Conservation (phyloP, 2,329 filamentous ascomycete genomes). For the Trichoderma aggressivum region DNA sequence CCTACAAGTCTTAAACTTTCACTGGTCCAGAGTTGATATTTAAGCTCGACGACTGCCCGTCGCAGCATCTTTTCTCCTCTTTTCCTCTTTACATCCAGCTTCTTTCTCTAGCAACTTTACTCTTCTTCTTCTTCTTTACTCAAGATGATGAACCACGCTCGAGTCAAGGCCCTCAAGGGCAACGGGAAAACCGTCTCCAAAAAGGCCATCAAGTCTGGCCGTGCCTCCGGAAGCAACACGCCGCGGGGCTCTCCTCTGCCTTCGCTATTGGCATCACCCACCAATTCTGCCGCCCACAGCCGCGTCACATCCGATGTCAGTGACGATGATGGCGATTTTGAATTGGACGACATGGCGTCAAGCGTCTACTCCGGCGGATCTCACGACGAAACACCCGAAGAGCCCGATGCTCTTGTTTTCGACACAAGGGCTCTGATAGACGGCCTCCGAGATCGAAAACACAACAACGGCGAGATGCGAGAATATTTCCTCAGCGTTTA, state of each 20-base stretch:
- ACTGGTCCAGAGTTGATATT: not conserved
- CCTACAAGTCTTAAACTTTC: not conserved
- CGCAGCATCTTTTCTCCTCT: not conserved
- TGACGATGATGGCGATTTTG: constrained; percentile 43
- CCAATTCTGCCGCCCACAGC: constrained; percentile 57
- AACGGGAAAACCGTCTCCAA: constrained; percentile 69
- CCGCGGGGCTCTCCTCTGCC: constrained; percentile 58
- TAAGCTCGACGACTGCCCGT: not conserved
- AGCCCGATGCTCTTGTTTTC: constrained; percentile 60
- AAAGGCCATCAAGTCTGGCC: constrained; percentile 60
- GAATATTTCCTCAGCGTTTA: constrained; percentile 44
- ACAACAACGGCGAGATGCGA: constrained; percentile 68
- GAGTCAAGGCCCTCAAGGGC: constrained; percentile 66
- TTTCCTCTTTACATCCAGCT: not conserved
- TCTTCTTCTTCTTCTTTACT: not conserved
- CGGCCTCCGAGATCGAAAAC: constrained; percentile 71
- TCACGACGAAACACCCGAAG: constrained; percentile 56
- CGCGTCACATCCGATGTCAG: constrained; percentile 61
- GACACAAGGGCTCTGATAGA: constrained; percentile 61
- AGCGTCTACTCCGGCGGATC: constrained; percentile 43
- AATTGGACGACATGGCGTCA: constrained; percentile 44
- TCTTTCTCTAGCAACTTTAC: not conserved
- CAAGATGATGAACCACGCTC: constrained; percentile 56
- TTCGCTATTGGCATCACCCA: constrained; percentile 56
- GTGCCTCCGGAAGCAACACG: constrained; percentile 56